Base-by-base conservation (phyloP, 1,284 basidiomycete species). In the Cryptococcus maquisensis region DNA sequence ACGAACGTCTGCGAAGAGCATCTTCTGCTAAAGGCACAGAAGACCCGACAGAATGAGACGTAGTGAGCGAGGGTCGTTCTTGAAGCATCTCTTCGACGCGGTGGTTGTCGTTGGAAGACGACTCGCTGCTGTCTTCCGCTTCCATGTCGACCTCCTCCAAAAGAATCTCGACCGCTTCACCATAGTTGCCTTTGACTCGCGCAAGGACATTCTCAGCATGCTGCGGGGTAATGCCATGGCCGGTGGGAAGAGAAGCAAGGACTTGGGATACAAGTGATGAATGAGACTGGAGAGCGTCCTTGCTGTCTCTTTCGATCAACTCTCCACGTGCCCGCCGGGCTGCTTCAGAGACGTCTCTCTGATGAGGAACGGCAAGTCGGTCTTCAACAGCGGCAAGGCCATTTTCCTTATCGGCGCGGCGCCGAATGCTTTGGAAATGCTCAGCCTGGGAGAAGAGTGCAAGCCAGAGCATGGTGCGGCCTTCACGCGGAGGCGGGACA, bases 391-490 rank as follows among this genome's bases (percentile, higher is more conserved):
- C 66, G 21, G 72, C 69, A 9, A 69, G 65, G 23, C 72, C 69
- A 26, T 52, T 56, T n/a, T 64, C 64, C 8, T 65, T 57, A 23
- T 67, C 66, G 10, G 64, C 67, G 42, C 62, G 63, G 1, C 71
- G 61, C 1, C 67, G 59, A 15, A 74, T 57, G 23, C 64, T 67
- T 55, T 74, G 67, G 47, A 71, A 74, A 48, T 74, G 72, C 55
- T 72, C 72, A 0, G 70, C 71, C 45, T 71, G 64, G 41, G 69
- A 68, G 59, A 74, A 72, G 13, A 72, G 61, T 6, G 71, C 71
- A 10, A 74, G 63, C 72, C 72, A 74, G 5, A 74, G 61, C 64
- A 72, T 70, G 23, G 54, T 60, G 23, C 62, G 60, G 4, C 68
- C 70, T 1, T 63, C 61, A 0, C 54, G 58, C 16, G 61, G 40